Percentiles rank a stretch among this genome's conserved stretches.
Conservation (phyloP, 1,284 basidiomycete species). For the Takashimella tepidaria region DNA sequence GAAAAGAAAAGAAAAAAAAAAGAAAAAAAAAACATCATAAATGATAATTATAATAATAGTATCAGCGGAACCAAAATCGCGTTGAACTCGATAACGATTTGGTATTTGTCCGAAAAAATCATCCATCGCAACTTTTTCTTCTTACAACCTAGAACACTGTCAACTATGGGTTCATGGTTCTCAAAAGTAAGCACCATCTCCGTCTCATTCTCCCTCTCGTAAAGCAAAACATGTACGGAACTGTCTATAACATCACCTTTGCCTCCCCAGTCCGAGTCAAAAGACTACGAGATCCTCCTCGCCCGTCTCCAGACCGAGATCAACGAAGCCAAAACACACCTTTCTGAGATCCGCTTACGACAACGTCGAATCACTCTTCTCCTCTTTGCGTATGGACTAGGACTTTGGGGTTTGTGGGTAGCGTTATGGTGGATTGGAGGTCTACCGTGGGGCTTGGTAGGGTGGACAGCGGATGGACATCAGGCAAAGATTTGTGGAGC, state of each 20-base stretch:
- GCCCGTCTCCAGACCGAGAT: conserved; percentile 51
- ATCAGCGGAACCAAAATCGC: no score
- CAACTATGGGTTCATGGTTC: conserved; percentile 42
- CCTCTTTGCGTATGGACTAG: conserved; percentile 75
- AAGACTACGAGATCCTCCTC: conserved; percentile 54
- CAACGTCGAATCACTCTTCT: conserved; percentile 75
- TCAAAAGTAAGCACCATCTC: conserved; percentile 16
- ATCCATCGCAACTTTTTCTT: no score
- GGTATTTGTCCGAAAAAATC: no score
- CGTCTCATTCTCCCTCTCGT: no score
- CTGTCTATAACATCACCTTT: not conserved
- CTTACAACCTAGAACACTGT: no score
- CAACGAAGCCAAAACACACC: conserved; percentile 58
- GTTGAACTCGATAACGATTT: no score
- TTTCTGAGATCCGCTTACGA: conserved; percentile 81
- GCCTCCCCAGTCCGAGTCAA: conserved; percentile 32
- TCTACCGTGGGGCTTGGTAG: conserved; percentile 53
- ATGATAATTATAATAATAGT: no score
- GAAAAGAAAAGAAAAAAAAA: no score
- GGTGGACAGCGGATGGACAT: conserved; percentile 29
- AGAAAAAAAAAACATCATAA: no score
- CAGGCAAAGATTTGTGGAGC: conserved; percentile 54
- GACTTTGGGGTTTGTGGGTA: conserved; percentile 73
- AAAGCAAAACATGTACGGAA: no score
- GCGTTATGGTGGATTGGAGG: conserved; percentile 72